Base-by-base conservation (phyloP, 139 green algal genomes). In the Chlamydomonas sphaeroides region DNA sequence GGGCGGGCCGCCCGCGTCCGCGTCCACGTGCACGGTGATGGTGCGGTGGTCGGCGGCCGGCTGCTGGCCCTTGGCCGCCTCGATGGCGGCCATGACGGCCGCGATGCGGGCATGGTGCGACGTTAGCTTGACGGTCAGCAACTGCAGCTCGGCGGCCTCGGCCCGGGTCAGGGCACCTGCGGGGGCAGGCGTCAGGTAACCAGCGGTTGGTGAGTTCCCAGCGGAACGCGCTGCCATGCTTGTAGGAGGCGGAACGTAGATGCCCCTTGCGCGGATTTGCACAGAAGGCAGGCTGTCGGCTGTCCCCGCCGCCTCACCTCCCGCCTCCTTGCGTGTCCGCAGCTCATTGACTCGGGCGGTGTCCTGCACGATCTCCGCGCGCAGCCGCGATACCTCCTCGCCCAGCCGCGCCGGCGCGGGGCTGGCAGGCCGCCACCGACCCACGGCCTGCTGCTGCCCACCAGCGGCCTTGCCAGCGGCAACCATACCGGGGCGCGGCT, bases 331-430 rank as follows among this genome's bases (percentile, higher is more conserved):
- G 32, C 48, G 70, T 18, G 68, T 59, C 59, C 71, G 59, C 41
- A 80, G 59, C 41, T 70, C 39, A n/a, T 41, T 18, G 32, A 80
- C 61, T 17, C 74, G 74, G 59, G 39, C 71, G 74, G 51, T 80
- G 61, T 80, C 74, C 41, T 59, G n/a, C 57, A 80, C 74, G 39
- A 80, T 41, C 61, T 80, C 74, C 59, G 36, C 61, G 1, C 74
- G 74, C 41, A 80, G 59, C 74, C 35, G 39, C n/a, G 41, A 15
- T 7, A 59, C 74, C 61, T 80, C 74, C 1, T 70, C 59, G 15
- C 8, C 45, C 41, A 80, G 59, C 36, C 41, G 59, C 41, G 56
- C 38, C 53, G 59, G 2, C 70, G 32, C 28, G 3, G 18, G 3
- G 11, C 17, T 28, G 30, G 20, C 26, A 39, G 26, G 2, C 11